Evolutionary conservation across 371 early-diverging fungal species (phyloP).

Genomic region (Phascolomyces articulosus): DNA sequence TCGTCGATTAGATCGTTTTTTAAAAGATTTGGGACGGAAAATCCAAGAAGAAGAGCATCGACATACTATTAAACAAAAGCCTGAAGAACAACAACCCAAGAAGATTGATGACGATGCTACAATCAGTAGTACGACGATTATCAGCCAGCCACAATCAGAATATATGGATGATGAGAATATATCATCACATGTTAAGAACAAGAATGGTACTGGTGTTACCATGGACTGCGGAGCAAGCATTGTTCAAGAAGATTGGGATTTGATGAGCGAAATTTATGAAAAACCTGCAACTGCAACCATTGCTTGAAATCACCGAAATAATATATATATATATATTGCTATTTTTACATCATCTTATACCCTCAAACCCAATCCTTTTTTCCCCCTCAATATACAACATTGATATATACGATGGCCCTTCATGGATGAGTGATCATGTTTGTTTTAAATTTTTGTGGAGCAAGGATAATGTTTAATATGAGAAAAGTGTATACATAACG

Average conservation of each 20-base stretch:
- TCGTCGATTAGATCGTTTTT: constrained; percentile 41
- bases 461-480: too few species aligned
- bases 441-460: too few species aligned
- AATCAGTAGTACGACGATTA: too few species aligned
- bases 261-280: constrained; percentile 45
- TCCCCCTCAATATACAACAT: too few species aligned
- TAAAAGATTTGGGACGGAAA: constrained; percentile 38
- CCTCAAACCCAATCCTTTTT: too few species aligned
- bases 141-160: too few species aligned
- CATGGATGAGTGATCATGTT: too few species aligned
- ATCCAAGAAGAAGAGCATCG: constrained; percentile 18
- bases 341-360: not conserved
- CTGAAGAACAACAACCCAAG: constrained; percentile 17
- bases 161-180: not conserved
- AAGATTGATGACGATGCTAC: too few species aligned
- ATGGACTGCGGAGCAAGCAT: constrained; percentile 5
- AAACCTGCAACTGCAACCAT: constrained; percentile 3
- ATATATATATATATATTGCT: too few species aligned
- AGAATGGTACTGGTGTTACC: not conserved
- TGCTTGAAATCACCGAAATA: not conserved
- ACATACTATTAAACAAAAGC: not conserved
- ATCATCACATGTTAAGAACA: not conserved
- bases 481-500: too few species aligned
- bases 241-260: constrained; percentile 41
- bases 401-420: too few species aligned